A percentile compares a stretch with the other conserved stretches of the same genome.
These are phyloP conservation scores for Chrysophaeum taylorii DNA, from an alignment of 352 stramenopile genomes.

Conservation along the genomic window DNA sequence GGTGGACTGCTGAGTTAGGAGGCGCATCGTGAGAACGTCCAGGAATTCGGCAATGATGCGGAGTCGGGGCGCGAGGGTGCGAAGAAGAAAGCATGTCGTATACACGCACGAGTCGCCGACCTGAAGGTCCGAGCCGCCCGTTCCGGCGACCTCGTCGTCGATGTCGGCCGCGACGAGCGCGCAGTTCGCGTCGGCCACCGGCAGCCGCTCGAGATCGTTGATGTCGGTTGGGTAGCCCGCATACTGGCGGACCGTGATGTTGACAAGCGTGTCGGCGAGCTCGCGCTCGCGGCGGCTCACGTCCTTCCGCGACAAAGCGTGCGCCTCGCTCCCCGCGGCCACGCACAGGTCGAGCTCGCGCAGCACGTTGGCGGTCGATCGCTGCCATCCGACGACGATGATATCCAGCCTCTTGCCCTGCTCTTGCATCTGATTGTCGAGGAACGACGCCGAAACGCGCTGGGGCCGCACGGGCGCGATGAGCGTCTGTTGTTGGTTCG, in stretches of 20 bases:
- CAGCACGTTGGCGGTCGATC: not conserved
- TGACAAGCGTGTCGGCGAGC: not conserved
- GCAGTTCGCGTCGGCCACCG: not conserved
- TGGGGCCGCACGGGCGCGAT: not conserved
- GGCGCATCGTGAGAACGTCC: not conserved
- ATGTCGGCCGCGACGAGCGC: slow-evolving; percentile 4
- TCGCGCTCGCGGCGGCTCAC: not conserved
- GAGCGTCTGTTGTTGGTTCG: not conserved
- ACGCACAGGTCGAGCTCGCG: not conserved
- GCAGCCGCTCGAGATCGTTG: not conserved
- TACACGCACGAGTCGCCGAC: not conserved
- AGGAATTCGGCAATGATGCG: not conserved
- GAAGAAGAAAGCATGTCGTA: not conserved
- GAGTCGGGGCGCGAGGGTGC: not conserved
- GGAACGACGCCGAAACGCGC: not conserved
- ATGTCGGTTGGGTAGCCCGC: not conserved
- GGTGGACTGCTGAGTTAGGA: not conserved
- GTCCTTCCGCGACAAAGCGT: not conserved
- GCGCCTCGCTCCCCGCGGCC: not conserved
- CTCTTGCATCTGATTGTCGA: not conserved
- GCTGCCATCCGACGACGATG: not conserved
- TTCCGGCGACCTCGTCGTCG: not conserved
- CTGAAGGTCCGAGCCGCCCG: not conserved
- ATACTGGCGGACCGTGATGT: not conserved
- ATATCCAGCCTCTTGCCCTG: not conserved